phyloP scores from a whole-genome alignment of 305 asterid genomes.

The Solanum hybrid region DNA sequence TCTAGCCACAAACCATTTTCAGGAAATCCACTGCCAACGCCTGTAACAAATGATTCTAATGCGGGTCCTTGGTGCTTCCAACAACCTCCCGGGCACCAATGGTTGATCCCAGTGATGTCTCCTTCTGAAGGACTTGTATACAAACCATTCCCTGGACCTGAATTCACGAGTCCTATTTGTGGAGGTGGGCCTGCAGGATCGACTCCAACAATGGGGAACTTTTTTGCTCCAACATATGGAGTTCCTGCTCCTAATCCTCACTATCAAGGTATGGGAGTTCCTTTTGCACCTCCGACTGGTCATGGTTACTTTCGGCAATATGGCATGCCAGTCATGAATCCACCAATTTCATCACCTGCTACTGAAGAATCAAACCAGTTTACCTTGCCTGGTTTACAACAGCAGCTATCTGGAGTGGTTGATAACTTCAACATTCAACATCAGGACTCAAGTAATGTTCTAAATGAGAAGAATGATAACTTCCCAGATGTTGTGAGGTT shows the following conservation, averaged over 20 bases:
- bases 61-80: constrained; percentile 28
- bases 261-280: constrained; percentile 32
- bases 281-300: constrained; percentile 24
- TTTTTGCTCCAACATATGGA: constrained; percentile 45
- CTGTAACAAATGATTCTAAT: constrained; percentile 22
- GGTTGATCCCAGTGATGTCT: constrained; percentile 87
- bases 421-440: neutral
- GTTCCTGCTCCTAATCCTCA: constrained; percentile 30
- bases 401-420: neutral
- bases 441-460: constrained; percentile 6
- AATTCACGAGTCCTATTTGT: constrained; percentile 24
- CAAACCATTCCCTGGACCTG: constrained; percentile 68
- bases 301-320: constrained; percentile 51
- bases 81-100: constrained; percentile 62
- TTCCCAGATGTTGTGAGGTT: constrained; percentile 3
- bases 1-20: constrained; percentile 21
- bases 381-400: neutral
- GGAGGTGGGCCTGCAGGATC: constrained; percentile 36
- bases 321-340: constrained; percentile 46
- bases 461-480: constrained; percentile 17
- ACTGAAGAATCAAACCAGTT: neutral
- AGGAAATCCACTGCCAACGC: constrained; percentile 18
- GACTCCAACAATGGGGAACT: constrained; percentile 29
- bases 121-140: constrained; percentile 87
- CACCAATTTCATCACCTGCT: constrained; percentile 19